phyloP scores from a whole-genome alignment of 1,139 yeast species.

The Saccharomyces hybrid region DNA sequence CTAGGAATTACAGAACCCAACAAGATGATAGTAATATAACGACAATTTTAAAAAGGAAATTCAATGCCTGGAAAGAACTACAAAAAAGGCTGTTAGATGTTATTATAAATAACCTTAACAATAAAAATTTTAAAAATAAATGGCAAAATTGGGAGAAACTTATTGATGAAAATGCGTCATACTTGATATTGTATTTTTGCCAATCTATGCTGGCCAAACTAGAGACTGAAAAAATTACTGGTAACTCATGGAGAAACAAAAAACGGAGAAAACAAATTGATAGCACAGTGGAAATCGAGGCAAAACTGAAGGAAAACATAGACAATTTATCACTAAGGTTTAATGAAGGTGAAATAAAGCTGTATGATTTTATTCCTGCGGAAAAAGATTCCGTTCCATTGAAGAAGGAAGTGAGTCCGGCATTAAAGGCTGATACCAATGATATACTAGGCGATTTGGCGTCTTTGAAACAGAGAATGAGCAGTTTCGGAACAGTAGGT shows the following conservation, averaged over 20 bases:
- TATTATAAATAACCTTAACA: constrained; percentile 5
- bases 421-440: constrained; percentile 22
- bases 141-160: constrained; percentile 8
- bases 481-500: constrained; percentile 2
- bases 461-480: constrained; percentile 25
- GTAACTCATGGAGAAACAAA: background rate
- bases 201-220: background rate
- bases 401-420: constrained; percentile 25
- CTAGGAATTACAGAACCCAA: constrained; percentile 4
- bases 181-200: background rate
- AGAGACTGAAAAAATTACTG: background rate
- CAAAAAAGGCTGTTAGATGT: constrained; percentile 6
- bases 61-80: constrained; percentile 6
- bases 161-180: constrained; percentile 3
- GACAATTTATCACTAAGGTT: constrained; percentile 13
- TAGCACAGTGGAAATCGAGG: constrained; percentile 32
- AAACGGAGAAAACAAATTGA: constrained; percentile 4
- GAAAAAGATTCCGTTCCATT: constrained; percentile 5
- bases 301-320: constrained; percentile 19
- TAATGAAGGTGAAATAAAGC: constrained; percentile 5
- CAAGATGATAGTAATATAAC: background rate
- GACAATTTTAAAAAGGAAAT: constrained; percentile 3
- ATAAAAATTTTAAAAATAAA: constrained; percentile 1
- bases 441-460: constrained; percentile 28
- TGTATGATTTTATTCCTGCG: constrained; percentile 6